Conservation (phyloP, 345 rosid genomes). For the Salix purpurea region DNA sequence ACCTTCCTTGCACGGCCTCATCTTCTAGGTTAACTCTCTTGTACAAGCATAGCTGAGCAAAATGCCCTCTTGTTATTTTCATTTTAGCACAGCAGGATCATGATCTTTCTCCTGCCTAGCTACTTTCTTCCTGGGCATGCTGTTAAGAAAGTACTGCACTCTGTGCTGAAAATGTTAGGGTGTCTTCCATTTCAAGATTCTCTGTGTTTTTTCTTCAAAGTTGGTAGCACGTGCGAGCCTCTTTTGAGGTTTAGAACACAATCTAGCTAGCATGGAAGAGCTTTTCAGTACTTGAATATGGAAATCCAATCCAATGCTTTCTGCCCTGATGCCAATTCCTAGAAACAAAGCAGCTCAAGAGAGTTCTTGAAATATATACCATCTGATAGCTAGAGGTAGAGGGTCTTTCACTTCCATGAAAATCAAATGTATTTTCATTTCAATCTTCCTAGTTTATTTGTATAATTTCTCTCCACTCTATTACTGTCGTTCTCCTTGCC, state of each 20-base stretch:
- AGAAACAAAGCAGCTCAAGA: neutral
- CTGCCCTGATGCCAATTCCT: neutral
- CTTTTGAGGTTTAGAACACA: neutral
- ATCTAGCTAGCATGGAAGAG: no score
- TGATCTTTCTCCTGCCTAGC: no score
- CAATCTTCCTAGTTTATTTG: neutral
- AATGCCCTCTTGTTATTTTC: neutral
- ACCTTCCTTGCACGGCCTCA: conserved; percentile 37
- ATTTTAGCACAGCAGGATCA: no score
- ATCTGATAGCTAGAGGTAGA: neutral
- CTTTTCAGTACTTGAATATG: no score
- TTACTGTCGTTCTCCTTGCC: neutral
- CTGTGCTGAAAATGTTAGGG: neutral
- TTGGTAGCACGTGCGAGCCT: neutral
- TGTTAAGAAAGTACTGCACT: neutral
- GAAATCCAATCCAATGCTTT: neutral
- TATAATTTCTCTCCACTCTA: neutral
- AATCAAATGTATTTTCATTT: neutral
- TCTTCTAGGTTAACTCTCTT: conserved; percentile 17
- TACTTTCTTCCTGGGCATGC: neutral
- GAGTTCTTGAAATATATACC: neutral
- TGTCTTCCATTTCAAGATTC: neutral
- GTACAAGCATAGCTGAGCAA: neutral
- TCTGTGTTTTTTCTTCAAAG: neutral
- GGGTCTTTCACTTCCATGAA: neutral